Percentiles rank a stretch among this genome's conserved stretches.
Evolutionary conservation across 257 asterid genomes (phyloP).

Genomic region (Solanum pinnatisectum): DNA sequence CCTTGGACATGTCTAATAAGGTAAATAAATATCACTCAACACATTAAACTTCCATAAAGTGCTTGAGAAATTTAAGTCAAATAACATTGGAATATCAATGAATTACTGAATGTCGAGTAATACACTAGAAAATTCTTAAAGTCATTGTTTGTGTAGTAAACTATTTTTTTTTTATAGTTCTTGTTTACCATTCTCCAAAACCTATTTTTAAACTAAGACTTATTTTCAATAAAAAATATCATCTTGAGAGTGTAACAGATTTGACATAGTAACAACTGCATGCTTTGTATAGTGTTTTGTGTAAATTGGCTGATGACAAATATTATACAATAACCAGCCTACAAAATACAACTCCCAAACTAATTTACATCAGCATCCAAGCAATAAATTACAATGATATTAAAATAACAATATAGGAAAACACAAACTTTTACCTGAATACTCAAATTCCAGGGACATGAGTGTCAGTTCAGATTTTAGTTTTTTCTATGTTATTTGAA

Average conservation of each 20-base stretch:
- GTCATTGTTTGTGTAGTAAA: neutral
- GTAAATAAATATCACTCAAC: neutral
- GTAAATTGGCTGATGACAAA: neutral
- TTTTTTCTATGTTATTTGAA: neutral
- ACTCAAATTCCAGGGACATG: neutral
- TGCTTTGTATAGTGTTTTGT: neutral
- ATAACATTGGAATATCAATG: neutral
- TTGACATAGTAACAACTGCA: neutral
- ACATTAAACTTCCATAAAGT: neutral
- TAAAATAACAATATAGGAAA: neutral
- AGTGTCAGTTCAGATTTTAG: neutral
- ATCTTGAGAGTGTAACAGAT: neutral
- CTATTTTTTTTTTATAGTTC: neutral
- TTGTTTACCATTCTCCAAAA: neutral
- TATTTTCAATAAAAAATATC: neutral
- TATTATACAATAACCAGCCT: neutral
- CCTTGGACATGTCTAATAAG: neutral
- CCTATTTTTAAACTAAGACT: neutral
- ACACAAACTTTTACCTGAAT: neutral
- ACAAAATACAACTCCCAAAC: neutral
- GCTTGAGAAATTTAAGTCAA: neutral
- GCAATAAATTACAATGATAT: neutral
- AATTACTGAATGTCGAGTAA: neutral
- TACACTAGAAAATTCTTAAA: neutral
- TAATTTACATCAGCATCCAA: neutral